A percentile compares a stretch with the other conserved stretches of the same genome.
phyloP scores from a whole-genome alignment of 1,139 yeast genomes.

The Hansenula lynferdii region DNA sequence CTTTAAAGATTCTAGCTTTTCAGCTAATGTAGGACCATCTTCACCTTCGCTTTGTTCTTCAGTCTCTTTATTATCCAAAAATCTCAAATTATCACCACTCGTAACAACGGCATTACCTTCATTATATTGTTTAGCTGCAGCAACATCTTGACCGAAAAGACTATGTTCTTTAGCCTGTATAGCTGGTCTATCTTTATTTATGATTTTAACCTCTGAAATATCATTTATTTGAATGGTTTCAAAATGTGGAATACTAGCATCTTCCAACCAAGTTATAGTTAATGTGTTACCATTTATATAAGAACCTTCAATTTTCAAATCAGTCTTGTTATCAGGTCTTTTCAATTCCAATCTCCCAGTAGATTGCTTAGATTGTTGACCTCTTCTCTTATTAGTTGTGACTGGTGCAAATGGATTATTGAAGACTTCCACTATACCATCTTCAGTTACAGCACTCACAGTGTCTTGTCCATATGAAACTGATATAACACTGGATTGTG shows the following conservation, averaged over 20 bases:
- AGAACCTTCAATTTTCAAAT: conserved; percentile 38
- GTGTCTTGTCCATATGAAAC: conserved; percentile 39
- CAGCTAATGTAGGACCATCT: conserved; percentile 51
- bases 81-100: conserved; percentile 59
- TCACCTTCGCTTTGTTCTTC: conserved; percentile 35
- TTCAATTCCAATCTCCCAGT: conserved; percentile 37
- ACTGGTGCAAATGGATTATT: conserved; percentile 45
- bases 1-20: conserved; percentile 45
- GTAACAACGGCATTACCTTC: conserved; percentile 66
- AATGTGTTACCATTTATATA: conserved; percentile 37
- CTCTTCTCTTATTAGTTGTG: conserved; percentile 34
- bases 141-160: conserved; percentile 59
- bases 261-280: conserved; percentile 67
- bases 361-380: conserved; percentile 44
- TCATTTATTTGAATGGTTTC: conserved; percentile 56
- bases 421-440: conserved; percentile 65
- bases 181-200: conserved; percentile 34
- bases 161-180: conserved; percentile 30
- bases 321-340: conserved; percentile 37
- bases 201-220: conserved; percentile 22
- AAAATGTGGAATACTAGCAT: conserved; percentile 59
- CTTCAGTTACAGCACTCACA: conserved; percentile 57
- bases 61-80: conserved; percentile 40
- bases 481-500: conserved; percentile 53
- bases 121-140: conserved; percentile 63